phyloP scores from a whole-genome alignment of 2,329 filamentous ascomycete genomes.

The Fusarium luffae region DNA sequence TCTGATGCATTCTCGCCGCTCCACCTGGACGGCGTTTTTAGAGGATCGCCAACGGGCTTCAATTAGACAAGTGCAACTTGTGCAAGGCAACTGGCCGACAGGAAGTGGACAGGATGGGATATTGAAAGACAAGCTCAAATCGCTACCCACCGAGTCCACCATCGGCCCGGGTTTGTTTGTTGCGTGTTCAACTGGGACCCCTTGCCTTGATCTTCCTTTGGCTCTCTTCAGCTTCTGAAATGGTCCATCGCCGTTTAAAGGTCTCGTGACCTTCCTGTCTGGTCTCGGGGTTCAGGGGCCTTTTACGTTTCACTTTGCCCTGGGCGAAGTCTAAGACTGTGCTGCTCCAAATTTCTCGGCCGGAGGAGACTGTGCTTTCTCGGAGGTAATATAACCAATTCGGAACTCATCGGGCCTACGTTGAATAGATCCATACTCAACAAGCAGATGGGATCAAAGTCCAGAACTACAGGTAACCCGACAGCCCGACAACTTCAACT shows the following conservation, averaged over 20 bases:
- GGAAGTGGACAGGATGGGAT: constrained; percentile 5
- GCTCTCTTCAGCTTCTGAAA: constrained; percentile 28
- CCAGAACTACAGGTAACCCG: not conserved
- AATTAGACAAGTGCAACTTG: constrained; percentile 19
- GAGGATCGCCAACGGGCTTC: constrained; percentile 32
- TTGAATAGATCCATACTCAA: not conserved
- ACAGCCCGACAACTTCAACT: not conserved
- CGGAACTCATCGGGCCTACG: constrained; percentile 6
- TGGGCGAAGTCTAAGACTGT: not conserved
- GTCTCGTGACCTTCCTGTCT: constrained; percentile 36
- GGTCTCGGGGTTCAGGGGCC: constrained; percentile 18
- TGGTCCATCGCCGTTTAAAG: constrained; percentile 12
- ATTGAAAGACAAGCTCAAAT: constrained; percentile 31
- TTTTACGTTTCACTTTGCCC: constrained; percentile 21
- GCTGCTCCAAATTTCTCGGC: constrained; percentile 28
- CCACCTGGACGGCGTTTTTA: constrained; percentile 22
- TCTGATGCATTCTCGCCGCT: constrained; percentile 4
- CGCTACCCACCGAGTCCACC: constrained; percentile 11
- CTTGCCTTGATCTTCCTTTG: constrained; percentile 16
- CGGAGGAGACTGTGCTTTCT: constrained; percentile 12
- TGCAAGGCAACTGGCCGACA: not conserved
- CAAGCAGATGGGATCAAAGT: not conserved
- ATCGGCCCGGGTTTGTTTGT: constrained; percentile 23
- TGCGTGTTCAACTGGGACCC: constrained; percentile 8
- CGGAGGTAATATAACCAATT: constrained; percentile 10